Evolutionary conservation across 176 grass and related monocot genomes (phyloP), one percentile per base, ranked within the genome.

Genomic region (Rhynchospora pubera): DNA sequence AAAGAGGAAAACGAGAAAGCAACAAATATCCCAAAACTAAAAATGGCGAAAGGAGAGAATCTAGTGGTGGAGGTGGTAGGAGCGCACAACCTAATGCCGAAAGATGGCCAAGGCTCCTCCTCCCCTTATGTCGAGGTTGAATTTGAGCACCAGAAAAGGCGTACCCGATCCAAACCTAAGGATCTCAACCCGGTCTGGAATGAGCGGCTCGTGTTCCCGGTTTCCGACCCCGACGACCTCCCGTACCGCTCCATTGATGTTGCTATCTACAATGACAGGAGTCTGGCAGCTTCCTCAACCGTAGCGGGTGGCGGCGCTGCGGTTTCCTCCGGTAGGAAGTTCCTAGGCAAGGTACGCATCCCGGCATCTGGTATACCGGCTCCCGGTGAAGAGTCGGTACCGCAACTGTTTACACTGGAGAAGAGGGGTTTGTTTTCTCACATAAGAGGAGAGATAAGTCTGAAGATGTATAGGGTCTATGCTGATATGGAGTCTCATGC

Each of bases 21-120:
- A 11, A 22, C 22, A 71, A 48, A 44, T 44, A 15, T 10, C 19
- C 7, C 39, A 48, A 72, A 73, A 61, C 26, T 65, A 14, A 57
- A 2, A 30, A 93, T 92, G 94, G 80, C 87, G 7, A 90, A 94
- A 86, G 89, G 81, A 77, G 94, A 97, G 94, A 92, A 86, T 84
- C 85, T 97, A 62, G 94, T 94, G 88, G 94, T 97, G 79, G 94
- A 97, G 90, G 91, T 97, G 76, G 88, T 92, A 50, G 94, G 88
- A 76, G 94, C 94, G 76, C 91, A 94, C 90, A 97, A 94, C 85
- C 88, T 97, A 24, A 94, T 97, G 94, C 94, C 91, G 69, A 97
- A 97, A 77, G 91, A 97, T 72, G 94, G 94, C 1, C 91, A 94
- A 68, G 94, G 94, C 5, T 94, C 94, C 30, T 97, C 94, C 0